Percentiles rank a stretch among this genome's conserved stretches.
Conservation (phyloP, 2,329 filamentous ascomycete species). For the Aspergillus fructus region DNA sequence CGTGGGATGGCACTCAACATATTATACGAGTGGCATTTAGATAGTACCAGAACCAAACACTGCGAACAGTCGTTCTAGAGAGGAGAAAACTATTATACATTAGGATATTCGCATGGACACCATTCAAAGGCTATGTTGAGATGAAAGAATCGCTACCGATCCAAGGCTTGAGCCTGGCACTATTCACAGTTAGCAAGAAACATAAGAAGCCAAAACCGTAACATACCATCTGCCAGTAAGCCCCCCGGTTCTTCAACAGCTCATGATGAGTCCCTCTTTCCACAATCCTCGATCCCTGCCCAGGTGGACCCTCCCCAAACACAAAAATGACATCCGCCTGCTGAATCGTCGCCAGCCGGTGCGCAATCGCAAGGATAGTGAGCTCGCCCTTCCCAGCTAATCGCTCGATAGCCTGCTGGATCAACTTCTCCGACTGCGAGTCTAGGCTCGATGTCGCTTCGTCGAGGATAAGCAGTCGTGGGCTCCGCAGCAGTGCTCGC, state of each 20-base stretch:
- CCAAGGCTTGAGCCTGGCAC: not conserved
- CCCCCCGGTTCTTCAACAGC: conserved; percentile 50
- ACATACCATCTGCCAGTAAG: conserved; percentile 53
- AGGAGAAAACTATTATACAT: too few species aligned
- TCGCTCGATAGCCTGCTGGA: conserved; percentile 68
- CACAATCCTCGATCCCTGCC: conserved; percentile 43
- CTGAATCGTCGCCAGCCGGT: conserved; percentile 73
- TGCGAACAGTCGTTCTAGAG: too few species aligned
- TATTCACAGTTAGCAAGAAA: not conserved
- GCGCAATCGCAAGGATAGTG: conserved; percentile 74
- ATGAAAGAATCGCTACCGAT: too few species aligned
- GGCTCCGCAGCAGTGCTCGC: conserved; percentile 54
- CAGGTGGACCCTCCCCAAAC: conserved; percentile 58
- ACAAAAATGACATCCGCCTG: conserved; percentile 80
- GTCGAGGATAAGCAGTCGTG: conserved; percentile 56
- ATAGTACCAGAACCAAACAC: too few species aligned
- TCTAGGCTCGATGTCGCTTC: conserved; percentile 63
- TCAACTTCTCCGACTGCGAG: conserved; percentile 64
- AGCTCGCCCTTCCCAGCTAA: conserved; percentile 48
- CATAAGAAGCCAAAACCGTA: not conserved
- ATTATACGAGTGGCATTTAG: too few species aligned
- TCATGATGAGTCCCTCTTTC: conserved; percentile 62
- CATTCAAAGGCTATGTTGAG: too few species aligned
- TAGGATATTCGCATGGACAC: too few species aligned
- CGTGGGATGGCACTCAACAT: too few species aligned